Base-by-base conservation (phyloP, 139 green algal species). In the Pseudopediastrum boryanum region DNA sequence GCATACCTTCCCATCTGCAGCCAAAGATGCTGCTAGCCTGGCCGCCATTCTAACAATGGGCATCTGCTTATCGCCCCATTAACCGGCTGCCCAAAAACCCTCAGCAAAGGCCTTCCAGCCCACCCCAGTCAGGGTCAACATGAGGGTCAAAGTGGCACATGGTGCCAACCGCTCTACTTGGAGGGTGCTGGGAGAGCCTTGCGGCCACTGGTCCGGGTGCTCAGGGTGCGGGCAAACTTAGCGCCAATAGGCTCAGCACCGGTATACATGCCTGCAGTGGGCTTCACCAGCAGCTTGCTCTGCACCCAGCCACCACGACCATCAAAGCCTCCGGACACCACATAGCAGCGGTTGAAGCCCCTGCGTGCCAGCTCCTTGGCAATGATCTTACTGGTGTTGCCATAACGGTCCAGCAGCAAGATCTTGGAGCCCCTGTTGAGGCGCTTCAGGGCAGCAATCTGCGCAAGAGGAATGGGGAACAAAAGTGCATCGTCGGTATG, bases 231-330 rank as follows among this genome's bases (percentile, higher is more conserved):
- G 2, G 75, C 63, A n/a, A 81, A 41, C 39, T 6, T 48, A 13
- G 74, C 61, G 21, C 48, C 46, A 13, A 78, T 38, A 7, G 71
- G 71, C 54, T 56, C 69, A 56, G n/a, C 21, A 13, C 71, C 71
- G 52, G 52, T 52, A 27, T 58, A 78, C 71, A 70, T 69, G 65
- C 51, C 63, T 38, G 87, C 83, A 38, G 86, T 66, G 41, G 89
- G 80, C 85, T 93, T 93, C 66, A 91, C 91, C 76, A 93, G 89
- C 75, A 97, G 91, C 89, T 96, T 96, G 82, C 76, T 84, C 63
- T 84, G 75, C 27, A 90, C 85, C 93, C 93, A 97, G 44, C 86
- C 85, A 21, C 33, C 48, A 51, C 85, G 85, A 48, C 86, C 87
- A 44, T 92, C 87, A 78, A 94, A 97, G 52, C 93, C 93, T 44